These are phyloP conservation scores for Ammopiptanthus mongolicus DNA, from an alignment of 306 rosid species.

Conservation along the genomic window DNA sequence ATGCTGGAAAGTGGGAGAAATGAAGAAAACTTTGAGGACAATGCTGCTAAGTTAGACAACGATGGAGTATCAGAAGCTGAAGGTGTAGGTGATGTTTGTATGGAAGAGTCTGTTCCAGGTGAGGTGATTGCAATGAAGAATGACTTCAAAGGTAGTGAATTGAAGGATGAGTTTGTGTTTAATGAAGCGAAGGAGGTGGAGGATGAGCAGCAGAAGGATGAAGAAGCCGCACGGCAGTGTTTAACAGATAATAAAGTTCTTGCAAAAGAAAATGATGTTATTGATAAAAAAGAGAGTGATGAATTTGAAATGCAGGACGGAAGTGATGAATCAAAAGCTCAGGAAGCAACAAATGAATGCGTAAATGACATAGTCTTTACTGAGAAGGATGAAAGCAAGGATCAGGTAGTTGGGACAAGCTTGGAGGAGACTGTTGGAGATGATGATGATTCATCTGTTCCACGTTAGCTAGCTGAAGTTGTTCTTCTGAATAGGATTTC, in stretches of 20 bases:
- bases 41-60: slow-evolving; percentile 14
- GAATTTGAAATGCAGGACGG: slow-evolving; percentile 18
- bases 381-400: slow-evolving; percentile 32
- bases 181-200: slow-evolving; percentile 19
- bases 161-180: slow-evolving; percentile 16
- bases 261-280: slow-evolving; percentile 19
- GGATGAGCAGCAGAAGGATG: slow-evolving; percentile 20
- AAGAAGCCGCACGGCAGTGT: slow-evolving; percentile 10
- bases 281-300: slow-evolving; percentile 9
- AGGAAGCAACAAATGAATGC: slow-evolving; percentile 12
- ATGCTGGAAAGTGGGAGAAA: slow-evolving; percentile 29
- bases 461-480: slow-evolving; percentile 23
- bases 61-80: slow-evolving; percentile 34
- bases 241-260: slow-evolving; percentile 8
- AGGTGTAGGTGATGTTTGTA: slow-evolving; percentile 32
- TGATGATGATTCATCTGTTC: slow-evolving; percentile 18
- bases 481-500: slow-evolving; percentile 6
- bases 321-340: slow-evolving; percentile 23
- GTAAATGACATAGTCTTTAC: slow-evolving; percentile 5
- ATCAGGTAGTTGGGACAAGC: slow-evolving; percentile 30
- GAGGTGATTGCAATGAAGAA: slow-evolving; percentile 14
- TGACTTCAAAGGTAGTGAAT: slow-evolving; percentile 23
- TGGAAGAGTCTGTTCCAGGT: slow-evolving; percentile 37
- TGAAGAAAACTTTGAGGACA: slow-evolving; percentile 16
- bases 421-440: slow-evolving; percentile 19